phyloP scores from a whole-genome alignment of 2,329 filamentous ascomycete genomes.

The Chaetomiaceae sp. region DNA sequence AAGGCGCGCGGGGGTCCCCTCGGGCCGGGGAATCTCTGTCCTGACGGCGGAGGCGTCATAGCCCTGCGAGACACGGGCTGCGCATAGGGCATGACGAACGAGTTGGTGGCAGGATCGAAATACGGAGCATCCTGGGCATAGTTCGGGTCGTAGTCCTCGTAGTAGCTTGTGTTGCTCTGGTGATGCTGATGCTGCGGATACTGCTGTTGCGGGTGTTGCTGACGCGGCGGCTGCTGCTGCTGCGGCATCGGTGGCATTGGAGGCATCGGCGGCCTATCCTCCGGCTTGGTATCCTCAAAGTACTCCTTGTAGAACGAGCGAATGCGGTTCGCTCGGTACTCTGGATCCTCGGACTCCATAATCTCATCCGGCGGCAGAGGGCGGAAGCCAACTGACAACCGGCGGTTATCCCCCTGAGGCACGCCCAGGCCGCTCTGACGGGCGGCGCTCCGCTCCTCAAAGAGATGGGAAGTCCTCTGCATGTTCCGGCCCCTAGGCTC shows the following conservation, averaged over 20 bases:
- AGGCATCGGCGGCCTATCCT: conserved; percentile 39
- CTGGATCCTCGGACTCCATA: conserved; percentile 76
- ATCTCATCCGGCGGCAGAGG: conserved; percentile 84
- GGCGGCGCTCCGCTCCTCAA: conserved; percentile 29
- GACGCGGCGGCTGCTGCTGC: conserved; percentile 23
- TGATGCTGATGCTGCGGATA: conserved; percentile 11
- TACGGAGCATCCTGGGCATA: conserved; percentile 64
- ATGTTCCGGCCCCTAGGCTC: conserved; percentile 36
- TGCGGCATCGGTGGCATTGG: conserved; percentile 25
- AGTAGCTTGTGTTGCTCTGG: conserved; percentile 38
- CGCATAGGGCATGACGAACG: conserved; percentile 77
- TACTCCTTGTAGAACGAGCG: conserved; percentile 99
- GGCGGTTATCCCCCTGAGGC: conserved; percentile 50
- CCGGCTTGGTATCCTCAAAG: conserved; percentile 74
- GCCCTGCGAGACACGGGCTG: conserved; percentile 82
- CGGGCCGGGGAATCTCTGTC: conserved; percentile 39
- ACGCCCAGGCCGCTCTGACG: conserved; percentile 43
- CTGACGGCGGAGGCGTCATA: conserved; percentile 84
- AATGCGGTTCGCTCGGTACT: conserved; percentile 91
- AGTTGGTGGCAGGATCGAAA: conserved; percentile 62
- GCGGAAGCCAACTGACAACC: conserved; percentile 68
- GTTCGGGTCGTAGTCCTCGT: conserved; percentile 69
- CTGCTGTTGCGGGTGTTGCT: conserved; percentile 16
- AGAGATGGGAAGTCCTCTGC: conserved; percentile 29
- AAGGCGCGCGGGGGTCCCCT: conserved; percentile 35